These are phyloP conservation scores for Neofusicoccum ribis DNA, from an alignment of 2,329 filamentous ascomycete species.

Conservation along the genomic window DNA sequence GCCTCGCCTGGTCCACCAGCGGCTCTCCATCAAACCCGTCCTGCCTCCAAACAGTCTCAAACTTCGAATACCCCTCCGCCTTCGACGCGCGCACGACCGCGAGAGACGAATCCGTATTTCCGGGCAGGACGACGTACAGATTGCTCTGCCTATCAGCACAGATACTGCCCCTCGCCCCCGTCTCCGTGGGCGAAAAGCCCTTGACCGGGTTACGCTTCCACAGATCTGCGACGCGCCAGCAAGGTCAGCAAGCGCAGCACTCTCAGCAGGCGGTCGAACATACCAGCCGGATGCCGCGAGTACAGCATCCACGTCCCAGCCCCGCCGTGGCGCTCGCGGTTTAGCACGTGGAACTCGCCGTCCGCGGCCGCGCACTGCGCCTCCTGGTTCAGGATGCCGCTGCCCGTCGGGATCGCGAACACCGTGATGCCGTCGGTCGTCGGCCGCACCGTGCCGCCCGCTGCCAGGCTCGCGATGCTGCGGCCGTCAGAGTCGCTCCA, in stretches of 20 bases:
- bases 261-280: background rate
- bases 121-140: background rate
- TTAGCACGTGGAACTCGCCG: conserved; percentile 52
- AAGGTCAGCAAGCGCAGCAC: background rate
- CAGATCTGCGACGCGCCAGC: background rate
- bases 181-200: background rate
- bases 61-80: background rate
- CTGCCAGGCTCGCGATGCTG: conserved; percentile 38
- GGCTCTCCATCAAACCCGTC: conserved; percentile 8
- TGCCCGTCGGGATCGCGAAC: conserved; percentile 48
- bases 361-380: conserved; percentile 48
- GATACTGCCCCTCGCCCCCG: background rate
- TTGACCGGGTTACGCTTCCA: conserved; percentile 3
- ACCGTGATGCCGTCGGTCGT: conserved; percentile 45
- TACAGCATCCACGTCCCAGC: conserved; percentile 6
- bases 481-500: conserved; percentile 46
- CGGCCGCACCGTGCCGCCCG: conserved; percentile 35
- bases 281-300: background rate
- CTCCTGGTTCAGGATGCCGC: conserved; percentile 54
- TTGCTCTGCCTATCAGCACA: background rate
- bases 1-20: conserved; percentile 2
- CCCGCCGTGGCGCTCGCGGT: conserved; percentile 40
- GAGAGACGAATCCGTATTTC: conserved; percentile 1
- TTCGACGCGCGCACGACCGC: background rate
- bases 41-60: conserved; percentile 1